Conservation (phyloP, 257 asterid species). For the Solanum pimpinellifolium region DNA sequence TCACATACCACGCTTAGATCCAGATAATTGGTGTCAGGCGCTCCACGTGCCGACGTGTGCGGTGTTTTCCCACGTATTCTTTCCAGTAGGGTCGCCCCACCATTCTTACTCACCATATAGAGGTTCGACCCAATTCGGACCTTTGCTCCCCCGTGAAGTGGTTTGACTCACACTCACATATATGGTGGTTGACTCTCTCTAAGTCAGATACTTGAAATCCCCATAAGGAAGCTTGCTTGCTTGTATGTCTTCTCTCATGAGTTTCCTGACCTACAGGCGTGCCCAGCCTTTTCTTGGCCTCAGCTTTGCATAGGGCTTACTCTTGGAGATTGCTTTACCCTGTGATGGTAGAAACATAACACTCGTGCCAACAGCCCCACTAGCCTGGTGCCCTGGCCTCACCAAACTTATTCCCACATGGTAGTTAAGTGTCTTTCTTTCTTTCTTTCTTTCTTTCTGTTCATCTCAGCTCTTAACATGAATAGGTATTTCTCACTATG, state of each 20-base stretch:
- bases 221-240: not conserved
- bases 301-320: not conserved
- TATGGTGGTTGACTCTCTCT: not conserved
- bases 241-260: not conserved
- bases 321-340: not conserved
- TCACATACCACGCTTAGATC: not conserved
- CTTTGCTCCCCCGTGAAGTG: not conserved
- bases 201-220: not conserved
- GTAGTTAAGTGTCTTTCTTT: not conserved
- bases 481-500: not conserved
- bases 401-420: not conserved
- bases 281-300: not conserved
- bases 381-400: not conserved
- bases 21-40: not conserved
- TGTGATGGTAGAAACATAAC: not conserved
- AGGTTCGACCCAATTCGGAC: not conserved
- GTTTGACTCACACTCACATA: not conserved
- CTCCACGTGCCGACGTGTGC: not conserved
- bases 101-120: not conserved
- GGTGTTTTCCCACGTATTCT: not conserved
- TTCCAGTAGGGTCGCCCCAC: not conserved
- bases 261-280: not conserved
- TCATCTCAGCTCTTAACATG: not conserved
- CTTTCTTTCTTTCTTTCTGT: not conserved
- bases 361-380: not conserved